These are phyloP conservation scores for Erigeron canadensis DNA, from an alignment of 129 eudicot genomes.

Conservation along the genomic window DNA sequence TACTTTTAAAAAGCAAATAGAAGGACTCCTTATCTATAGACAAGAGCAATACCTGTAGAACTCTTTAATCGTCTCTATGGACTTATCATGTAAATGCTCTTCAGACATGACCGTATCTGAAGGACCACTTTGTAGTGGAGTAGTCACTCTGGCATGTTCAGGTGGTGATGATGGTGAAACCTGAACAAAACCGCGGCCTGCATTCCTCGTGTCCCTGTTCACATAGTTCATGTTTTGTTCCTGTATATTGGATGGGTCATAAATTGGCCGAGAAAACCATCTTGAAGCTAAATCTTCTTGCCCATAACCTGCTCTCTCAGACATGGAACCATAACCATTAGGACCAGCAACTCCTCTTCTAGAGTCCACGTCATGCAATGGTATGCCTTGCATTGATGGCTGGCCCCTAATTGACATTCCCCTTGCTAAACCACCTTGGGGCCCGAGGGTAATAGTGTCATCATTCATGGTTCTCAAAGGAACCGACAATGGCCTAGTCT, in stretches of 20 bases:
- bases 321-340: constrained; percentile 52
- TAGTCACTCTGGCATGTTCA: constrained; percentile 29
- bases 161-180: constrained; percentile 50
- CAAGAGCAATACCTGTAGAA: constrained; percentile 63
- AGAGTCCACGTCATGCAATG: constrained; percentile 44
- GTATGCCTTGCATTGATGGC: constrained; percentile 35
- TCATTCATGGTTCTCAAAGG: constrained; percentile 62
- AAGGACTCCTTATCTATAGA: background rate
- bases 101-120: constrained; percentile 60
- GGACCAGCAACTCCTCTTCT: constrained; percentile 50
- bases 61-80: constrained; percentile 70
- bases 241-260: constrained; percentile 45
- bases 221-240: constrained; percentile 36
- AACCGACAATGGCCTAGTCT: constrained; percentile 58
- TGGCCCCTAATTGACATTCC: constrained; percentile 93
- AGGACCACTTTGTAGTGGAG: constrained; percentile 40
- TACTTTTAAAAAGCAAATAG: background rate
- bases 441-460: constrained; percentile 81
- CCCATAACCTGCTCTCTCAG: constrained; percentile 53
- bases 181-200: constrained; percentile 47
- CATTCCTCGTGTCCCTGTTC: constrained; percentile 39
- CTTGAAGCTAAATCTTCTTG: constrained; percentile 65
- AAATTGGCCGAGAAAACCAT: constrained; percentile 34
- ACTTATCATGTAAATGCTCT: constrained; percentile 67
- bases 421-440: constrained; percentile 96